These are phyloP conservation scores for Eucalyptus erythrocorys DNA, from an alignment of 345 rosid genomes.

Conservation along the genomic window DNA sequence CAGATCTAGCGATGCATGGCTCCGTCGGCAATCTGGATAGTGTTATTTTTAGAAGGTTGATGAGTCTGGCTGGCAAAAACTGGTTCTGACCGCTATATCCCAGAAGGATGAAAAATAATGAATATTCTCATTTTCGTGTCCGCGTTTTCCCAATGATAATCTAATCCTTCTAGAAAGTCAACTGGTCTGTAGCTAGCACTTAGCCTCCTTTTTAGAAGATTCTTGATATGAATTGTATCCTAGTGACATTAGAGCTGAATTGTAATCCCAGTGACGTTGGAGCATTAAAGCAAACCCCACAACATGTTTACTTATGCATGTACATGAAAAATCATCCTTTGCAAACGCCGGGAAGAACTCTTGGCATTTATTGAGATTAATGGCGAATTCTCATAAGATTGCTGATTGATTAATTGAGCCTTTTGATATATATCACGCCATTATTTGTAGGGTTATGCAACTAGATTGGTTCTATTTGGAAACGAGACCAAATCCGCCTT, in stretches of 20 bases:
- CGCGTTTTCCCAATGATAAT: not conserved
- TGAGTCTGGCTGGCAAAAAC: not conserved
- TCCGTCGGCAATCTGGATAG: not conserved
- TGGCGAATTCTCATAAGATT: not conserved
- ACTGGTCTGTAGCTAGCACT: not conserved
- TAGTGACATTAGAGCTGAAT: not conserved
- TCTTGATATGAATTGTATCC: not conserved
- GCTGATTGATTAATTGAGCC: not conserved
- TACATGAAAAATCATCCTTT: not conserved
- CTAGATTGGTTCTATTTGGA: not conserved
- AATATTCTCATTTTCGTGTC: not conserved
- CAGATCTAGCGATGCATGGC: not conserved
- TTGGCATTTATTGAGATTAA: not conserved
- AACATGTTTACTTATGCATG: not conserved
- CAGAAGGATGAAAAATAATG: not conserved
- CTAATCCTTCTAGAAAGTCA: not conserved
- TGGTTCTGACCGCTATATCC: not conserved
- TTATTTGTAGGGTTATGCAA: not conserved
- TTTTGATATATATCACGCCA: not conserved
- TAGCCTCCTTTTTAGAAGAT: not conserved
- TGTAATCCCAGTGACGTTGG: not conserved
- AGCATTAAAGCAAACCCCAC: not conserved
- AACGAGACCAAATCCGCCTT: fast-evolving
- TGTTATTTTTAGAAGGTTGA: not conserved
- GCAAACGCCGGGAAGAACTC: not conserved